A percentile compares a stretch with the other conserved stretches of the same genome.
phyloP scores from a whole-genome alignment of 495 filamentous ascomycete genomes.

The Apiosordaria backusii region DNA sequence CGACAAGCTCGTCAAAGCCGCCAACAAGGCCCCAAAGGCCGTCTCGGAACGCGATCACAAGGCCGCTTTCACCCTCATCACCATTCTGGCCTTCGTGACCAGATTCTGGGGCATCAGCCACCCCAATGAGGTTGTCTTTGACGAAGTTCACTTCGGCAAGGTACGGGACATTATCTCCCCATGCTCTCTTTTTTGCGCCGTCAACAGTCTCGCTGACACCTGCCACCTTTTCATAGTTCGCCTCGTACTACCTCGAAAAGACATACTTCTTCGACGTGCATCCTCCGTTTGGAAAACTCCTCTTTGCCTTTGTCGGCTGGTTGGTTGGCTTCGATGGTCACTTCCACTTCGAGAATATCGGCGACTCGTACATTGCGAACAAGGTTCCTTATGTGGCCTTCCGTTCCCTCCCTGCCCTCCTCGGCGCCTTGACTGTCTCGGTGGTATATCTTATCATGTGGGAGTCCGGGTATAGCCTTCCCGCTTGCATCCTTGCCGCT shows the following conservation, averaged over 20 bases:
- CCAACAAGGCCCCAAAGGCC: constrained; percentile 14
- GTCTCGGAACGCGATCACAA: constrained; percentile 78
- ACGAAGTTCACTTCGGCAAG: constrained; percentile 99
- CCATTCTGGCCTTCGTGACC: constrained; percentile 78
- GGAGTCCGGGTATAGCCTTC: constrained; percentile 96
- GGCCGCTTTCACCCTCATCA: constrained; percentile 73
- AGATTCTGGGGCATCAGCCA: constrained; percentile 93
- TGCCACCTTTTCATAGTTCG: constrained; percentile 58
- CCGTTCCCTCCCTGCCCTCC: constrained; percentile 84
- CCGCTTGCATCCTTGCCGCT: constrained; percentile 82
- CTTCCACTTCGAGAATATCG: constrained; percentile 98
- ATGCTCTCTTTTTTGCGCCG: constrained; percentile 1
- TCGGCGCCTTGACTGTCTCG: constrained; percentile 91
- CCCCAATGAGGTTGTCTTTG: constrained; percentile 95
- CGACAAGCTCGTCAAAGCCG: constrained; percentile 40
- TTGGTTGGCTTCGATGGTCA: constrained; percentile 91
- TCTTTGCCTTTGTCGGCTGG: constrained; percentile 94
- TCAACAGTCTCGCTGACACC: constrained; percentile 10
- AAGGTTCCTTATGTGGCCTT: constrained; percentile 96
- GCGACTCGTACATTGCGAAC: constrained; percentile 95
- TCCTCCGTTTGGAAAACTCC: constrained; percentile 88
- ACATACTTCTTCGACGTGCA: constrained; percentile 99
- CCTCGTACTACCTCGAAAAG: constrained; percentile 93
- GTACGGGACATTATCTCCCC: constrained; percentile 46
- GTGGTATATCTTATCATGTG: constrained; percentile 97